These are phyloP conservation scores for Fusarium avenaceum DNA, from an alignment of 2,329 filamentous ascomycete species.

Conservation along the genomic window DNA sequence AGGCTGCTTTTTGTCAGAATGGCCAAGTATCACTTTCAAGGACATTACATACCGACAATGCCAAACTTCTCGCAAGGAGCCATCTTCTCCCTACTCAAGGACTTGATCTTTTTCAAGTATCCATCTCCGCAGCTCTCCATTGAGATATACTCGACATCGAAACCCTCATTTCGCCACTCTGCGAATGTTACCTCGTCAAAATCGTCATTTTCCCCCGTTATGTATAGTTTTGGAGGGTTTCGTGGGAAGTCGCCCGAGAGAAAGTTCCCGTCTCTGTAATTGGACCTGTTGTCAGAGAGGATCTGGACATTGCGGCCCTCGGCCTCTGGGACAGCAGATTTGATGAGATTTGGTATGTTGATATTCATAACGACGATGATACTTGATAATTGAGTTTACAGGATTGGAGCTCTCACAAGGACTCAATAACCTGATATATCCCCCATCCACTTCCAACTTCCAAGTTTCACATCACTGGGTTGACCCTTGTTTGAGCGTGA, in stretches of 20 bases:
- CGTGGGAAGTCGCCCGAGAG: constrained; percentile 58
- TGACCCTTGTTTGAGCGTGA: constrained; percentile 26
- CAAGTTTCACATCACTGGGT: constrained; percentile 28
- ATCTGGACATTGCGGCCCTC: constrained; percentile 52
- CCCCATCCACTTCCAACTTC: constrained; percentile 32
- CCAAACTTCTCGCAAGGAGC: constrained; percentile 60
- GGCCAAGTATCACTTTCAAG: fast-evolving
- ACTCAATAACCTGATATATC: constrained; percentile 12
- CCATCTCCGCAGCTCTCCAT: constrained; percentile 54
- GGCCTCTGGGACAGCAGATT: constrained; percentile 50
- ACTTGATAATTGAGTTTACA: neutral
- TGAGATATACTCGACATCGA: constrained; percentile 59
- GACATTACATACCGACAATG: constrained; percentile 55
- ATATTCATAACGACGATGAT: constrained; percentile 42
- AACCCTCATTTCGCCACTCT: constrained; percentile 60
- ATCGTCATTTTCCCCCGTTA: constrained; percentile 59
- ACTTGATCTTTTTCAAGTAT: constrained; percentile 54
- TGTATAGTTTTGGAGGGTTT: constrained; percentile 56
- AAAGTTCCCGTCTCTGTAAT: constrained; percentile 59
- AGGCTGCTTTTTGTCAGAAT: constrained; percentile 50
- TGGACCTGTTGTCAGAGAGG: constrained; percentile 52
- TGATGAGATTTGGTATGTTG: constrained; percentile 50
- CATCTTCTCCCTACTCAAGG: constrained; percentile 51
- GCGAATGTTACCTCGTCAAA: constrained; percentile 56
- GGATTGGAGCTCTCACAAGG: fast-evolving